Percentiles rank a stretch among this genome's conserved stretches.
phyloP scores from a whole-genome alignment of 2,329 filamentous ascomycete species.

The Neophaeococcomyces mojaviensis region DNA sequence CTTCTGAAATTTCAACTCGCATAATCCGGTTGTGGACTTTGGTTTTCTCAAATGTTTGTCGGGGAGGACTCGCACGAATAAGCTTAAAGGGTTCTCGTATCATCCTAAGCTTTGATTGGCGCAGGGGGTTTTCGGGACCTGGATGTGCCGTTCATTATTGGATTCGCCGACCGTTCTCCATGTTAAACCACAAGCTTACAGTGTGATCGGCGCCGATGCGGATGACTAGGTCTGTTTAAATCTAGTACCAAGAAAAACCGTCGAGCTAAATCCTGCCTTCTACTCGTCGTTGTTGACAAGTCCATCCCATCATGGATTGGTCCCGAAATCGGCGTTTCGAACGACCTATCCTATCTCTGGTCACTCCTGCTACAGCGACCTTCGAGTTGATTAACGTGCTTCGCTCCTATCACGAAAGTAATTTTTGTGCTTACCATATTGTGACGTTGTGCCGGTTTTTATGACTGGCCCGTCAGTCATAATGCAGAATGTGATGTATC shows the following conservation, averaged over 20 bases:
- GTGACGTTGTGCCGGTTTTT: no score
- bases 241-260: background rate
- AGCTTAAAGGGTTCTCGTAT: no score
- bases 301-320: background rate
- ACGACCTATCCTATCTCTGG: background rate
- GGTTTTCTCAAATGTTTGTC: no score
- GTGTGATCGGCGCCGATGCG: background rate
- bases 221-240: background rate
- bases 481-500: no score
- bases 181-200: background rate
- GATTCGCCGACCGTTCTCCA: background rate
- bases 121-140: no score
- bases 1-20: no score
- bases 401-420: background rate
- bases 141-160: no score
- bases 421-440: no score
- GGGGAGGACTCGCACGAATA: no score
- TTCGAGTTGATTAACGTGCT: background rate
- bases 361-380: background rate
- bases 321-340: background rate
- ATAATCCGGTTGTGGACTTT: no score
- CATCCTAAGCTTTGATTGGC: no score
- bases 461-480: no score
- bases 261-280: background rate
- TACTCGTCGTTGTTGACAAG: background rate